These are phyloP conservation scores for Akanthomyces dipterigenus DNA, from an alignment of 2,329 filamentous ascomycete species.

Conservation along the genomic window DNA sequence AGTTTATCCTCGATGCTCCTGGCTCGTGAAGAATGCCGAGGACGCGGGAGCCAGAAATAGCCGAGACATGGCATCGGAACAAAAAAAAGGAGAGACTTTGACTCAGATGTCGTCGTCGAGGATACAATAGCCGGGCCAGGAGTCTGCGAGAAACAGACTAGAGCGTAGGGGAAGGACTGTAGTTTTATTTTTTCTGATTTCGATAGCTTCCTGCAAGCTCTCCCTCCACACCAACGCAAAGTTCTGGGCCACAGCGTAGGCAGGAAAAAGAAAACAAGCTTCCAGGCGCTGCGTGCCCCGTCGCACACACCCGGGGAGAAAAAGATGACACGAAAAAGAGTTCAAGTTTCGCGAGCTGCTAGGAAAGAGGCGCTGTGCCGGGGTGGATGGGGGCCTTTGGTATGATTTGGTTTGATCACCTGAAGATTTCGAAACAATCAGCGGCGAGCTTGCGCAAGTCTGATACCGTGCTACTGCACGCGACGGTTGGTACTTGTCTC, in stretches of 20 bases:
- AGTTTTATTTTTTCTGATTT: not conserved
- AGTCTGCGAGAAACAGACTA: not conserved
- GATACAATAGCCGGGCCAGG: no score
- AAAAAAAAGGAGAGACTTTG: not conserved
- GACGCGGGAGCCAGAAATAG: not conserved
- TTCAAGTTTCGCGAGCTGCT: not conserved
- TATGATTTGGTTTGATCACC: not conserved
- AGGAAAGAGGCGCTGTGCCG: not conserved
- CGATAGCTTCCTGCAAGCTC: conserved; percentile 2
- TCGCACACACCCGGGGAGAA: not conserved
- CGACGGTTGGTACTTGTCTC: not conserved
- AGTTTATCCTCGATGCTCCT: no score
- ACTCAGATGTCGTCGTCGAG: not conserved
- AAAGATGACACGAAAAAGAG: not conserved
- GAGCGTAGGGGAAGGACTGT: not conserved
- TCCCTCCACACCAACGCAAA: not conserved
- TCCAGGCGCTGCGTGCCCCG: not conserved
- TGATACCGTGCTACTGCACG: not conserved
- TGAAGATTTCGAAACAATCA: not conserved
- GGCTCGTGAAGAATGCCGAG: no score
- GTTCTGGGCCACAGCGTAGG: not conserved
- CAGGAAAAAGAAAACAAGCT: not conserved
- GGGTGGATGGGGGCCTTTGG: no score
- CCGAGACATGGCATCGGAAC: not conserved
- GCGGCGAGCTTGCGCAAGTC: not conserved